Base-by-base conservation (phyloP, 1,139 yeast genomes). In the Suhomyces bolitotheri region DNA sequence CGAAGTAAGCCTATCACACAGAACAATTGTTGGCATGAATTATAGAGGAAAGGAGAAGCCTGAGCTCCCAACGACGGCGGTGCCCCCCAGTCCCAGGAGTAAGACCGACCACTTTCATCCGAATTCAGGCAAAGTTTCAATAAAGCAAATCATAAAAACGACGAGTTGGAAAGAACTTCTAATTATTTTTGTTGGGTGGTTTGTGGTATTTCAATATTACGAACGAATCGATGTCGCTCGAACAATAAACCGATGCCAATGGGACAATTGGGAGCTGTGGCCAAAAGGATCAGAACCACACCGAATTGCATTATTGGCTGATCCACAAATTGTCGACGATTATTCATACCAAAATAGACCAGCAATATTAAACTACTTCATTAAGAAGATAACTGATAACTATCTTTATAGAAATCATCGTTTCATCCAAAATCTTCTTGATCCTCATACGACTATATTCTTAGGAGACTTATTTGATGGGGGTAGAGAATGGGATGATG, bases 401-500 rank as follows among this genome's bases (percentile, higher is more conserved):
- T 90, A 88, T 53, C 79, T 88, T 41, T 80, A 78, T 45, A 69
- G 94, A 43, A 89, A 90, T 52, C 85, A 89, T 75, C 73, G 73
- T 40, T 68, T 71, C 38, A 64, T 85, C 33, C 82, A 85, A 46
- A 50, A 62, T 7, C 48, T 62, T 3, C 67, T 92, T 35, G 77
- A 80, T 31, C 96, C 97, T 0, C 84, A 90, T 51, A 67, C 87
- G 3, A 78, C 80, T 1, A 60, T 90, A 5, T 92, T 88, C 53
- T 64, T 92, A 29, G 98, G 98, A 0, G 98, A 92, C 55, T 61
- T 90, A 40, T 87, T 90, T 53, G 98, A 92, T 58, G 97, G 97
- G 10, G 98, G 98, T 0, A 70, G 97, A 39, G 88, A 86, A 43
- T 89, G 96, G 95, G 70, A 70, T 6, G 66, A 62, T 4, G 44